phyloP scores from a whole-genome alignment of 2,329 filamentous ascomycete genomes.

The Pseudocercospora eumusae region DNA sequence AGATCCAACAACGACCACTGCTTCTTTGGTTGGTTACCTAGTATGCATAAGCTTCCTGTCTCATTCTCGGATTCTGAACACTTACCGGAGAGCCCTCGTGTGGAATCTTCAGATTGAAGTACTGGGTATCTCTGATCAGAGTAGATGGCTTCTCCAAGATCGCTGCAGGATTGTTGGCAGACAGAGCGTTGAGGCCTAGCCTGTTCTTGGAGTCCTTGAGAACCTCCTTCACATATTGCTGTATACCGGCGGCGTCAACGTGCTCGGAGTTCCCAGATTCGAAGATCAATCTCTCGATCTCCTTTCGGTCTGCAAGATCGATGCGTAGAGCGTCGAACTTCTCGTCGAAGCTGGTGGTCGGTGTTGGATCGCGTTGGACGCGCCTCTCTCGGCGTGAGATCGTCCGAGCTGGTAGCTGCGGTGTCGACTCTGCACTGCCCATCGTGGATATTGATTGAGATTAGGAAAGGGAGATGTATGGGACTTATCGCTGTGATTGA shows the following conservation, averaged over 20 bases:
- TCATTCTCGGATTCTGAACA: not conserved
- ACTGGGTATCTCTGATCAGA: constrained; percentile 69
- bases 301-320: constrained; percentile 26
- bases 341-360: constrained; percentile 34
- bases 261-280: constrained; percentile 31
- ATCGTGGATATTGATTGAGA: constrained; percentile 18
- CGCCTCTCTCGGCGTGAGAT: constrained; percentile 26
- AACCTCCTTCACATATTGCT: constrained; percentile 38
- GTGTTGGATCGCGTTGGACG: constrained; percentile 20
- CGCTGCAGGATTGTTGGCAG: constrained; percentile 64
- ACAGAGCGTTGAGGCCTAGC: constrained; percentile 73
- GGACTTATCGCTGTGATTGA: not conserved
- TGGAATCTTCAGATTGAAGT: constrained; percentile 81
- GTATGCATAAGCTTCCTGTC: not conserved
- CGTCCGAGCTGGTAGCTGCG: constrained; percentile 17
- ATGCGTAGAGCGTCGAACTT: constrained; percentile 41
- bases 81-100: constrained; percentile 69
- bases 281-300: constrained; percentile 23
- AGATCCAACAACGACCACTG: constrained; percentile 87
- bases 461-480: not conserved
- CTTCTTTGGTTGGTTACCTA: constrained; percentile 77
- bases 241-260: constrained; percentile 36
- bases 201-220: constrained; percentile 55
- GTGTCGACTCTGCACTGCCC: constrained; percentile 32
- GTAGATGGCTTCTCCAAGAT: constrained; percentile 66